Evolutionary conservation across 1,284 basidiomycete genomes (phyloP), one percentile per base, ranked within the genome.

Genomic region (Sparassis latifolia): DNA sequence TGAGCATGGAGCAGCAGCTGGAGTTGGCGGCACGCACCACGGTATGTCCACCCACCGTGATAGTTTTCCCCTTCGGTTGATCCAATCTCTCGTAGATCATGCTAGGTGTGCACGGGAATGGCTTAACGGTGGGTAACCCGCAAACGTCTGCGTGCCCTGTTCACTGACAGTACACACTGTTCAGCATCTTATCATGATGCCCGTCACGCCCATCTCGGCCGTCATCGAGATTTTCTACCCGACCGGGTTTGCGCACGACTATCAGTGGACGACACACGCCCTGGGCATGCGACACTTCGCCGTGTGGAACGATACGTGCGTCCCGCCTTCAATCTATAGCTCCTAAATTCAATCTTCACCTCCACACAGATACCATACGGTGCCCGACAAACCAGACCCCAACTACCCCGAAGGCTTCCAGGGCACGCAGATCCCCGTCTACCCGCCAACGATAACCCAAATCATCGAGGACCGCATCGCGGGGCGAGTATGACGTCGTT

Each of bases 211-310:
- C 0, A 67, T 78, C 33, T 79, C 84, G 20, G 79, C 83, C 2
- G 85, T 89, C 20, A 86, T 93, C 60, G 90, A 92, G 68, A 81
- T 93, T 41, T 89, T 92, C 69, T 87, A 74, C 60, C 85, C 87
- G 4, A 72, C 67, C 4, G 90, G 89, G 0, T 92, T 89, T 65
- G 84, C 89, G 35, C 79, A 85, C 58, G 89, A 92, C 64, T 92
- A 92, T 63, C 80, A 89, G 64, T 86, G 82, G 79, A 85, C 84
- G 2, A 69, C 87, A 1, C 70, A 79, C 37, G 80, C 86, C 0
- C 68, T 92, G 29, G 85, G 85, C 7, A 84, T 89, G 72, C 73
- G 68, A n/a, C 81, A 92, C 66, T 86, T 82, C 59, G 83, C 81
- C 2, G 74, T 91, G 51, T 90, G 89, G 87, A 84, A 86, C 54